Evolutionary conservation across 768 basidiomycete genomes (phyloP), one percentile per base, ranked within the genome.

Genomic region (Rhodotorula sphaerocarpa): DNA sequence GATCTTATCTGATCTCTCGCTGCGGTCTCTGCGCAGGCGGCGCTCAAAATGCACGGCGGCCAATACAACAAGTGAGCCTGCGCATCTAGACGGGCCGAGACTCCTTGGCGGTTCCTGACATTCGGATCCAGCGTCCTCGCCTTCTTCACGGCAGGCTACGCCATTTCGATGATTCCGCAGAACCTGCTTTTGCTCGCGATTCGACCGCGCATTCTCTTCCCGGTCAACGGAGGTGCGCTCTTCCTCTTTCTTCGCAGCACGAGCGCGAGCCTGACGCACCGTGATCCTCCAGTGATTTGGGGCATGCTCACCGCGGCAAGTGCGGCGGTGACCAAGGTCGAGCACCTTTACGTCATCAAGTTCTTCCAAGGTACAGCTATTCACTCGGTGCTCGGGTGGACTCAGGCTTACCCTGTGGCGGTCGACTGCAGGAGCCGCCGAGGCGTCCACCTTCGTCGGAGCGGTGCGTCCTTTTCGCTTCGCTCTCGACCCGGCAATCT

Each of bases 361-460:
- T 86, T 87, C 72, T 79, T 86, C 58, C 84, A 86, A 74, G 50
- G n/a, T n/a, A n/a, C n/a, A n/a, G n/a, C n/a, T n/a, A n/a, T n/a
- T n/a, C n/a, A n/a, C n/a, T n/a, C n/a, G n/a, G n/a, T n/a, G n/a
- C n/a, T n/a, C n/a, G n/a, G n/a, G n/a, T n/a, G n/a, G n/a, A 20
- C 43, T 44, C 43, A 44, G 11, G 10, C 23, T 20, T 20, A 44
- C n/a, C n/a, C n/a, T n/a, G n/a, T n/a, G n/a, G n/a, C n/a, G 21
- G 43, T 20, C 16, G 21, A 44, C 10, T 44, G 12, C 10, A 20
- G 86, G 84, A 27, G 77, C 85, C 59, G 81, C 82, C 12, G 86
- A 87, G 74, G 80, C 84, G 0, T 86, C 85, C 15, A 87, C 85
- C 5, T 87, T 87, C 72, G 83, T 84, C 30, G 86, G 86, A 34